These are phyloP conservation scores for Penicillium flavigenum DNA, from an alignment of 495 filamentous ascomycete species.

Conservation along the genomic window DNA sequence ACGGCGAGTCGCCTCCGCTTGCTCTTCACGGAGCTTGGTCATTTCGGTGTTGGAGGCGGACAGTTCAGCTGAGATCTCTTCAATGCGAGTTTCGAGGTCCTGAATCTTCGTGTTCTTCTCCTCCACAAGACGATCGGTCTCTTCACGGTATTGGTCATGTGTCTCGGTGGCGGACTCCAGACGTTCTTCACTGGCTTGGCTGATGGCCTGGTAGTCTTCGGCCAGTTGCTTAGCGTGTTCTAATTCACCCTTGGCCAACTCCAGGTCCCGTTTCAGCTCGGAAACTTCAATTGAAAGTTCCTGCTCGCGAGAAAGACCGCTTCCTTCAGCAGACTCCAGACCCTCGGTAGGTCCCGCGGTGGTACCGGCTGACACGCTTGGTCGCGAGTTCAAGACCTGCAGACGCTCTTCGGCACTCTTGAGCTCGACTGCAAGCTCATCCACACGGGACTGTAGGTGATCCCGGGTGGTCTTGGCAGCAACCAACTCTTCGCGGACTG, in stretches of 20 bases:
- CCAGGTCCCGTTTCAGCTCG: conserved; percentile 79
- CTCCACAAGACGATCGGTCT: conserved; percentile 70
- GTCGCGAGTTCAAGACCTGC: conserved; percentile 71
- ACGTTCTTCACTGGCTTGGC: conserved; percentile 84
- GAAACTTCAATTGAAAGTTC: conserved; percentile 78
- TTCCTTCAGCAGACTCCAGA: conserved; percentile 49
- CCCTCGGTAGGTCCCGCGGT: conserved; percentile 26
- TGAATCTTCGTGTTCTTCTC: conserved; percentile 74
- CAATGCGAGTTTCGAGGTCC: conserved; percentile 75
- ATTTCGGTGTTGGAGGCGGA: conserved; percentile 76
- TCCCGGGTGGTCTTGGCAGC: conserved; percentile 81
- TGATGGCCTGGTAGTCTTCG: conserved; percentile 87
- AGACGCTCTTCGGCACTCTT: conserved; percentile 83
- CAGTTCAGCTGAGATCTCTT: conserved; percentile 80
- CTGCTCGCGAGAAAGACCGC: conserved; percentile 69
- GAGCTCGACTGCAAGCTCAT: conserved; percentile 84
- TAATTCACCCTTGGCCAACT: conserved; percentile 71
- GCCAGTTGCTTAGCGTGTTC: conserved; percentile 74
- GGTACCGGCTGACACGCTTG: conserved; percentile 53
- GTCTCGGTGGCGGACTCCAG: conserved; percentile 74
- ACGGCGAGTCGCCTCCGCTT: conserved; percentile 68
- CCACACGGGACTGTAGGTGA: conserved; percentile 79
- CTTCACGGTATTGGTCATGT: conserved; percentile 80
- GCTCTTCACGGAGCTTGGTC: conserved; percentile 69
- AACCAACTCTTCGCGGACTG: conserved; percentile 78